A percentile compares a stretch with the other conserved stretches of the same genome.
Conservation (phyloP, 1,139 yeast species). For the Zygosaccharomyces sapae region DNA sequence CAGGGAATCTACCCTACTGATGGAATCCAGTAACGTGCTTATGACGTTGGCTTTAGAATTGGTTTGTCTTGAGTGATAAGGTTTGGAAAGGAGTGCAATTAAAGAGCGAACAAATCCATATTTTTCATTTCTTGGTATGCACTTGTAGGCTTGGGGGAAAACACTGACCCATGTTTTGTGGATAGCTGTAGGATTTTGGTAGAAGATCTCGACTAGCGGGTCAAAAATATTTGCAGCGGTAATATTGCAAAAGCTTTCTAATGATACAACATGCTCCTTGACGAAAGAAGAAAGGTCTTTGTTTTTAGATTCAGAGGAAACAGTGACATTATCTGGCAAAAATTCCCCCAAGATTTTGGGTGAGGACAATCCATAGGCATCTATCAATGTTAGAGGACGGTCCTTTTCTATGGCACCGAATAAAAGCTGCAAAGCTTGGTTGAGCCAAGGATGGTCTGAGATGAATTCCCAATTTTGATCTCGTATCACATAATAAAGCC, state of each 20-base stretch:
- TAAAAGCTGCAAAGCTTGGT: slow-evolving; percentile 84
- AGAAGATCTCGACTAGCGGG: slow-evolving; percentile 78
- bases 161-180: slow-evolving; percentile 78
- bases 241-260: slow-evolving; percentile 44
- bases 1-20: slow-evolving; percentile 64
- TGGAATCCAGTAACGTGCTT: slow-evolving; percentile 77
- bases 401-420: slow-evolving; percentile 70
- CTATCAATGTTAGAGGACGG: slow-evolving; percentile 44
- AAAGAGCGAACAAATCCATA: slow-evolving; percentile 78
- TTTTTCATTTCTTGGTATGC: slow-evolving; percentile 74
- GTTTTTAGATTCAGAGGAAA: slow-evolving; percentile 17
- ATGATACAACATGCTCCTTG: slow-evolving; percentile 48
- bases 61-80: slow-evolving; percentile 84
- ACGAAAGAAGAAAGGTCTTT: slow-evolving; percentile 41
- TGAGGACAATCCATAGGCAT: slow-evolving; percentile 55
- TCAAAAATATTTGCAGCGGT: slow-evolving; percentile 57
- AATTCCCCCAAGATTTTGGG: slow-evolving; percentile 46
- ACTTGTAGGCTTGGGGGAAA: slow-evolving; percentile 74
- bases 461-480: slow-evolving; percentile 97
- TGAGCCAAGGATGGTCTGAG: slow-evolving; percentile 91
- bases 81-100: slow-evolving; percentile 77
- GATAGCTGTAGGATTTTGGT: slow-evolving; percentile 73
- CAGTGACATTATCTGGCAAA: slow-evolving; percentile 19
- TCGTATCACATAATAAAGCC: slow-evolving; percentile 77
- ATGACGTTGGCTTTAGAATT: slow-evolving; percentile 85